Evolutionary conservation across 2,329 filamentous ascomycete species (phyloP).

Genomic region (Calonectria crousiana): DNA sequence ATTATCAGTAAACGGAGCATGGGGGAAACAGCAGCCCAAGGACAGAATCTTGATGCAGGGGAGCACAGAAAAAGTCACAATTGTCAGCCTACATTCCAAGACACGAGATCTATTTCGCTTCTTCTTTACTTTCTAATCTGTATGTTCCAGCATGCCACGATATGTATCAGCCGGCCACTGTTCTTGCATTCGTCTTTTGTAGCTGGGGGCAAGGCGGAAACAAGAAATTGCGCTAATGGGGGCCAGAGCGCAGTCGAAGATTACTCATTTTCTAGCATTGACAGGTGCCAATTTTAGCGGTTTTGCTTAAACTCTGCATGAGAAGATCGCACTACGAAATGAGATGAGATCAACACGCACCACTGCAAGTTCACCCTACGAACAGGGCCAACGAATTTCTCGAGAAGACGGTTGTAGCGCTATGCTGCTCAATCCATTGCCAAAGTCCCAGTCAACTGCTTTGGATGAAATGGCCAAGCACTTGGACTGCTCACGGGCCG

Average conservation of each 20-base stretch:
- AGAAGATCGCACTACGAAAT: neutral
- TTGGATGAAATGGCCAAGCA: neutral
- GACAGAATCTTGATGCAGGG: neutral
- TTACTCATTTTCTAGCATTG: neutral
- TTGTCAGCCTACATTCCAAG: neutral
- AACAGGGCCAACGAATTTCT: neutral
- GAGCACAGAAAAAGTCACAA: neutral
- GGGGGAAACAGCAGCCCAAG: neutral
- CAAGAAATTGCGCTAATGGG: neutral
- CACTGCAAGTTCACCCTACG: neutral
- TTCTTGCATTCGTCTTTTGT: neutral
- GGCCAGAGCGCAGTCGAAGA: neutral
- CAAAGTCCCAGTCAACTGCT: neutral
- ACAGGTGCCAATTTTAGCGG: neutral
- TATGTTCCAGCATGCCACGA: neutral
- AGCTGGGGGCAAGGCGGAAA: neutral
- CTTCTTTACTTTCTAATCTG: fast-evolving
- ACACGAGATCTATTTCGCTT: neutral
- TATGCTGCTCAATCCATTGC: neutral
- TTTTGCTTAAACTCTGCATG: neutral
- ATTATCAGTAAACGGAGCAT: too few species aligned
- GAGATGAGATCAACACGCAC: neutral
- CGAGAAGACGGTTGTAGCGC: neutral
- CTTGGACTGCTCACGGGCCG: neutral
- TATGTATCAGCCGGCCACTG: neutral